Percentiles rank a stretch among this genome's conserved stretches.
phyloP scores from a whole-genome alignment of 2,329 filamentous ascomycete genomes.

The Talaromyces sp. region DNA sequence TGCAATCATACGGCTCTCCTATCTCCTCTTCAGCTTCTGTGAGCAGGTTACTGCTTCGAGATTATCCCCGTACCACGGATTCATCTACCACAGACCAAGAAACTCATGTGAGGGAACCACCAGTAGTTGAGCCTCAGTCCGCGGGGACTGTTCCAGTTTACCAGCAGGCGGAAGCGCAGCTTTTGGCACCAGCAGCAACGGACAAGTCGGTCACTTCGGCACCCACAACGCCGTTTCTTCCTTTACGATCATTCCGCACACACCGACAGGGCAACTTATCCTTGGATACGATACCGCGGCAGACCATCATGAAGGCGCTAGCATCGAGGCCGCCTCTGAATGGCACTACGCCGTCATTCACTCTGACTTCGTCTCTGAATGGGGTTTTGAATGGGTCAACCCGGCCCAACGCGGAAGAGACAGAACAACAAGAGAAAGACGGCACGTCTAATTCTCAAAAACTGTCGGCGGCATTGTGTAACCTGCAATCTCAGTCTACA shows the following conservation, averaged over 20 bases:
- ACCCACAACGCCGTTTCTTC: constrained; percentile 31
- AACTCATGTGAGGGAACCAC: constrained; percentile 25
- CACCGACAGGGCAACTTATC: constrained; percentile 55
- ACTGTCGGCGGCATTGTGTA: constrained; percentile 59
- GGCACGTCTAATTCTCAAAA: constrained; percentile 55
- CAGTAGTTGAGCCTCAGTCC: constrained; percentile 20
- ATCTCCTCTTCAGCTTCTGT: constrained; percentile 22
- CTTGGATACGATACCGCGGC: constrained; percentile 67
- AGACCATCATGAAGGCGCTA: constrained; percentile 79
- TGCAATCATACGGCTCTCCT: constrained; percentile 6
- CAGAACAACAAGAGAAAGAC: constrained; percentile 31
- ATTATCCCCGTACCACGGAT: constrained; percentile 44
- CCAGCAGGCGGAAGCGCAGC: constrained; percentile 19
- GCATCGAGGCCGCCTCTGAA: constrained; percentile 59
- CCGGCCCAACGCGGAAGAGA: constrained; percentile 24
- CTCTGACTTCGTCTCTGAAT: constrained; percentile 61
- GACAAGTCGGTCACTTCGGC: constrained; percentile 18
- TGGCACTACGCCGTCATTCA: constrained; percentile 53
- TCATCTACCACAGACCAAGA: constrained; percentile 39
- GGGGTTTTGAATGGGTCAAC: constrained; percentile 50
- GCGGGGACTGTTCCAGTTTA: constrained; percentile 21
- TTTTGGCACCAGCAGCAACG: constrained; percentile 26
- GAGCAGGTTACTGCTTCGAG: constrained; percentile 40
- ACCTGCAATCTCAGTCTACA: constrained; percentile 42
- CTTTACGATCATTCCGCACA: constrained; percentile 34